These are phyloP conservation scores for Astragalus glycyphyllos DNA, from an alignment of 306 rosid genomes.

Conservation along the genomic window DNA sequence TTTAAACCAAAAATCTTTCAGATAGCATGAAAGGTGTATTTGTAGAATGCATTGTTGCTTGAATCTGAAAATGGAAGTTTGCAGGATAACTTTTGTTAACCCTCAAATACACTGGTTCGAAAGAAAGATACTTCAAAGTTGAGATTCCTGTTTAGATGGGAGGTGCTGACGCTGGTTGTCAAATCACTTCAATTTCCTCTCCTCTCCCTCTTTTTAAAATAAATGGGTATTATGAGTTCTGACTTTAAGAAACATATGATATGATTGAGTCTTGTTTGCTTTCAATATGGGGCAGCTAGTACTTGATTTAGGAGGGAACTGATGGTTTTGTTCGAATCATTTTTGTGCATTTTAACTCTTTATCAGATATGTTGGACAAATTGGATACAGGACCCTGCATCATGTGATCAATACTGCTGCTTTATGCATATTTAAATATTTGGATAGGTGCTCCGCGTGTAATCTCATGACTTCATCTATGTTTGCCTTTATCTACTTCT, in stretches of 20 bases:
- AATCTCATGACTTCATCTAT: neutral
- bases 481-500: constrained; percentile 26
- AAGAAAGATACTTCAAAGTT: neutral
- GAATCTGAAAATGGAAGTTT: constrained; percentile 20
- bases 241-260: constrained; percentile 11
- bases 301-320: constrained; percentile 22
- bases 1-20: neutral
- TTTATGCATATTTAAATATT: constrained; percentile 34
- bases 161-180: constrained; percentile 5
- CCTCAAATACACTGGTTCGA: constrained; percentile 10
- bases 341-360: constrained; percentile 30
- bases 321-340: constrained; percentile 6
- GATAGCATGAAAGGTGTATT: neutral
- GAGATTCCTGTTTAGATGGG: constrained; percentile 21
- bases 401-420: constrained; percentile 38
- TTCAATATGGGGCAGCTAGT: constrained; percentile 22
- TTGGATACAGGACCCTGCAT: constrained; percentile 37
- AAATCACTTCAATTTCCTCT: constrained; percentile 7
- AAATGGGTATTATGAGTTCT: constrained; percentile 5
- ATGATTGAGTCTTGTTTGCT: constrained; percentile 14
- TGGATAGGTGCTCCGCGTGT: constrained; percentile 36
- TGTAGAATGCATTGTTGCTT: neutral
- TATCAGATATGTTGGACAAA: constrained; percentile 29
- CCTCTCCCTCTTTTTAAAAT: no score
- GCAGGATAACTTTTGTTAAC: constrained; percentile 25